A percentile compares a stretch with the other conserved stretches of the same genome.
Evolutionary conservation across 1,284 basidiomycete species (phyloP).

Genomic region (Boletus hoseneyae): DNA sequence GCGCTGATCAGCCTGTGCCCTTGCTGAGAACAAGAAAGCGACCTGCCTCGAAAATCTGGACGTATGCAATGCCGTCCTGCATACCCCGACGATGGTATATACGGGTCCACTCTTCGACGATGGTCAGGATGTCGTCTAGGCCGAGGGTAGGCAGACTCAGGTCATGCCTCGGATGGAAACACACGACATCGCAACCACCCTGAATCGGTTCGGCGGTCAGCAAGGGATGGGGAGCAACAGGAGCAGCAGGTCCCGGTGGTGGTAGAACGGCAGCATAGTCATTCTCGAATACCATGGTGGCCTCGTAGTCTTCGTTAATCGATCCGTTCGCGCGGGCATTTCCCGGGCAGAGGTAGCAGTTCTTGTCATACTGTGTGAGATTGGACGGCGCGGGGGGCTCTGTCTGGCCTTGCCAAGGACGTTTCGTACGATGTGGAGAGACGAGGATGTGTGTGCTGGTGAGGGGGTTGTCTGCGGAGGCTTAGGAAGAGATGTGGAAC

Average conservation of each 20-base stretch:
- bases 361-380: slow-evolving; percentile 70
- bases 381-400: slow-evolving; percentile 56
- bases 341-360: slow-evolving; percentile 90
- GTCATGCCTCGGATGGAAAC: slow-evolving; percentile 89
- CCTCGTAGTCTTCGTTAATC: slow-evolving; percentile 65
- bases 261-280: slow-evolving; percentile 85
- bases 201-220: slow-evolving; percentile 71
- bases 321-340: slow-evolving; percentile 79
- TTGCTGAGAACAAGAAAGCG: background rate
- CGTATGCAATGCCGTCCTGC: slow-evolving; percentile 69
- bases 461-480: slow-evolving; percentile 67
- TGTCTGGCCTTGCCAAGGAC: slow-evolving; percentile 84
- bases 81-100: slow-evolving; percentile 63
- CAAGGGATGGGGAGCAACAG: slow-evolving; percentile 54
- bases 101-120: slow-evolving; percentile 78
- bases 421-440: slow-evolving; percentile 79
- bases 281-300: slow-evolving; percentile 78
- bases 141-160: slow-evolving; percentile 81
- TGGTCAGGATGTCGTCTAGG: slow-evolving; percentile 57
- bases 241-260: slow-evolving; percentile 47
- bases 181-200: slow-evolving; percentile 86
- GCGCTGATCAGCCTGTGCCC: background rate
- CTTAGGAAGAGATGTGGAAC: slow-evolving; percentile 10
- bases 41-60: slow-evolving; percentile 85
- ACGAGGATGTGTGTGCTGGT: slow-evolving; percentile 79